These are phyloP conservation scores for Solanum hybrid DNA, from an alignment of 305 asterid species.

Conservation along the genomic window DNA sequence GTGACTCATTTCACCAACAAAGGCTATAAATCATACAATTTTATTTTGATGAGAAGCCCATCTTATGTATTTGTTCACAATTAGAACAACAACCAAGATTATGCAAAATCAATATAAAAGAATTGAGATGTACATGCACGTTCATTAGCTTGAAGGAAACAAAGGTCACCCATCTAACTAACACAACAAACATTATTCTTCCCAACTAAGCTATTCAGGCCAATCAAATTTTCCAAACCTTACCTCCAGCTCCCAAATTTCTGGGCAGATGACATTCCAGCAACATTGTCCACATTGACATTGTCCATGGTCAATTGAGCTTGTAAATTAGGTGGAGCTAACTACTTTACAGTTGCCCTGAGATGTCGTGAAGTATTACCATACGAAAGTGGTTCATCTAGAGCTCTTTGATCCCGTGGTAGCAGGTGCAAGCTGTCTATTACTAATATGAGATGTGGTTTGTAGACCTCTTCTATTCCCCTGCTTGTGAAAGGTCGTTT, in stretches of 20 bases:
- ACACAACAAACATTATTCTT: too few species aligned
- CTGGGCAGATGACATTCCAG: slow-evolving; percentile 45
- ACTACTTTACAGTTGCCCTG: slow-evolving; percentile 75
- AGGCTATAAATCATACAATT: too few species aligned
- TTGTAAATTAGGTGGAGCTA: slow-evolving; percentile 64
- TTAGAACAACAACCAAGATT: too few species aligned
- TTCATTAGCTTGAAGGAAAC: too few species aligned
- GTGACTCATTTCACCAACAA: too few species aligned
- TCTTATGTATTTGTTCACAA: too few species aligned
- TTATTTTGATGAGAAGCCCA: too few species aligned
- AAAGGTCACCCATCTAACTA: too few species aligned
- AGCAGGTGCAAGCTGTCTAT: slow-evolving; percentile 34
- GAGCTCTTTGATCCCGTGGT: slow-evolving; percentile 42
- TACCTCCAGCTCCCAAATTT: slow-evolving; percentile 57
- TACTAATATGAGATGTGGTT: slow-evolving; percentile 38
- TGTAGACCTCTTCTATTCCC: slow-evolving; percentile 47
- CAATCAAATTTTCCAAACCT: slow-evolving; percentile 51
- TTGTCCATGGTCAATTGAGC: slow-evolving; percentile 45
- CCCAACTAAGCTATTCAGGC: slow-evolving; percentile 24
- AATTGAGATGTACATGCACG: too few species aligned
- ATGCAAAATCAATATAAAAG: too few species aligned
- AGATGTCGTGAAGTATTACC: slow-evolving; percentile 50
- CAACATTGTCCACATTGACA: slow-evolving; percentile 29
- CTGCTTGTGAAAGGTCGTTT: slow-evolving; percentile 47
- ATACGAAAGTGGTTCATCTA: slow-evolving; percentile 31